A percentile compares a stretch with the other conserved stretches of the same genome.
phyloP scores from a whole-genome alignment of 192 early-diverging fungal genomes.

The Backusella macrospora region DNA sequence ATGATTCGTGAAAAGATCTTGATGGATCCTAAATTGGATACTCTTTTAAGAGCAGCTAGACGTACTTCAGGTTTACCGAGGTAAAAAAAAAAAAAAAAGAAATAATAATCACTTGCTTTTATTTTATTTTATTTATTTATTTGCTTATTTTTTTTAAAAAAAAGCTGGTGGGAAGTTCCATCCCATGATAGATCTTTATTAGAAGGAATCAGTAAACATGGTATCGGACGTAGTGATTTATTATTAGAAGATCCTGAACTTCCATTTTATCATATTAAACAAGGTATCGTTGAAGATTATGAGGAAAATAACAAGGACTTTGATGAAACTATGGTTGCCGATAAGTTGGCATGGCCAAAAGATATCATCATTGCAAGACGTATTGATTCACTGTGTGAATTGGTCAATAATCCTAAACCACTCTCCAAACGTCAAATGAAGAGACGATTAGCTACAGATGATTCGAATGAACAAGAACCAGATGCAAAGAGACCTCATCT shows the following conservation, averaged over 20 bases:
- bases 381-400: conserved; percentile 53
- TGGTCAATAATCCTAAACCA: conserved; percentile 53
- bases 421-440: conserved; percentile 41
- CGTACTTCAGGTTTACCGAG: conserved; percentile 52
- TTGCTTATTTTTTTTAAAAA: not conserved
- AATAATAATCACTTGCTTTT: not conserved
- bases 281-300: conserved; percentile 30
- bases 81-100: conserved; percentile 26
- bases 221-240: conserved; percentile 66
- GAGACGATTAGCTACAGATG: not conserved
- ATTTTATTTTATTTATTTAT: not conserved
- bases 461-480: not conserved
- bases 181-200: conserved; percentile 69
- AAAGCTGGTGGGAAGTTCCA: conserved; percentile 73
- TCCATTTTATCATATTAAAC: conserved; percentile 51
- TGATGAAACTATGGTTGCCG: conserved; percentile 30
- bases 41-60: conserved; percentile 45
- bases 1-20: conserved; percentile 65
- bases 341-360: conserved; percentile 56
- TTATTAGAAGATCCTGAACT: conserved; percentile 61
- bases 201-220: conserved; percentile 70
- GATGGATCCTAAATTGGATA: conserved; percentile 53
- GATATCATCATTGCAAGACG: conserved; percentile 56
- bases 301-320: conserved; percentile 16
- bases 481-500: not conserved